These are phyloP conservation scores for Taphrina communis DNA, from an alignment of 1,139 yeast genomes.

Conservation along the genomic window DNA sequence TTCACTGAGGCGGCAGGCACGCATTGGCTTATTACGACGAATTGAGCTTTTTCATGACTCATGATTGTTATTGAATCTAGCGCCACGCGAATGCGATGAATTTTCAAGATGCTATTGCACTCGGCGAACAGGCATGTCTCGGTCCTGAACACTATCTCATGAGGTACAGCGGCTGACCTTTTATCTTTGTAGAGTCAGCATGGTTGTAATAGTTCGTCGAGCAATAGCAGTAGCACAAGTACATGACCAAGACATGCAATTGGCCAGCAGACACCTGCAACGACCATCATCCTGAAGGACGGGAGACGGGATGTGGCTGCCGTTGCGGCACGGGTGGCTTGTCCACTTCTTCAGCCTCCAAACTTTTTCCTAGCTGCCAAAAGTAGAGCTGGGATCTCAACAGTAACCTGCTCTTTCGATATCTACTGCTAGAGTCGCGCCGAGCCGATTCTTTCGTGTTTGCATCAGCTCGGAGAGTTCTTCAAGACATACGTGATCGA, in stretches of 20 bases:
- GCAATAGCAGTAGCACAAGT: slow-evolving; percentile 1
- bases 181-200: not conserved
- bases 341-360: slow-evolving; percentile 20
- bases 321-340: not conserved
- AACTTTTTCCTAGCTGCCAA: slow-evolving; percentile 4
- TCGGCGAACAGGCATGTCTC: not conserved
- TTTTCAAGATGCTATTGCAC: no score
- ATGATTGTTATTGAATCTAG: not conserved
- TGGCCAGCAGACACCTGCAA: not conserved
- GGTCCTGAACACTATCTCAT: not conserved
- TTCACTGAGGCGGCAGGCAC: slow-evolving; percentile 8
- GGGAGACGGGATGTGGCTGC: not conserved
- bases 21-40: no score
- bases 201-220: not conserved
- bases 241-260: not conserved
- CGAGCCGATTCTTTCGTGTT: no score
- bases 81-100: no score
- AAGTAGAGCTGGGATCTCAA: no score
- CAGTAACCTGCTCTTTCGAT: no score
- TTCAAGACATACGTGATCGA: no score
- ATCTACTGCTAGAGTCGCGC: no score
- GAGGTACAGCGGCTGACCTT: not conserved
- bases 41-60: not conserved
- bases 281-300: not conserved
- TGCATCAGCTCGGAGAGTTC: no score